These are phyloP conservation scores for Diaporthe eres DNA, from an alignment of 2,329 filamentous ascomycete species.

Conservation along the genomic window DNA sequence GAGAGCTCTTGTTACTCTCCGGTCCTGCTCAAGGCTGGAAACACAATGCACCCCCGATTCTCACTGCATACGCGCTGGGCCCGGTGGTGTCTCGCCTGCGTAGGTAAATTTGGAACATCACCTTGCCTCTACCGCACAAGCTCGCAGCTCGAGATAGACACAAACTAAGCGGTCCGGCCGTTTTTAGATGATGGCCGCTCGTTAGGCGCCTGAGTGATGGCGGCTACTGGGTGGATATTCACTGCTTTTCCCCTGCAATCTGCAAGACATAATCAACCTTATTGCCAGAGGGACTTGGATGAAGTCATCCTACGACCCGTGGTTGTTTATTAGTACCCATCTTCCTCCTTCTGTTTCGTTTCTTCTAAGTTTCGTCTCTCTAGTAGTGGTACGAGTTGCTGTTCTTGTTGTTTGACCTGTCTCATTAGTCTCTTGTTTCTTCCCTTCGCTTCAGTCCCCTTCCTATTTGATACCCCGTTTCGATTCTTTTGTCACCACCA, in stretches of 20 bases:
- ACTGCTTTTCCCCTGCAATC: conserved; percentile 30
- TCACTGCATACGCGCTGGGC: conserved; percentile 32
- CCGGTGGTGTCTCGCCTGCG: conserved; percentile 7
- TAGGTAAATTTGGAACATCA: conserved; percentile 24
- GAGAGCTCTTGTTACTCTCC: neutral
- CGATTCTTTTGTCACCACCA: conserved; percentile 11
- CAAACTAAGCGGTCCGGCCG: neutral
- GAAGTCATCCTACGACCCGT: neutral
- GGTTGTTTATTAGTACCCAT: conserved; percentile 9
- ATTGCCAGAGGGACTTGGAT: neutral
- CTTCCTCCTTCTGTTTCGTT: conserved; percentile 32
- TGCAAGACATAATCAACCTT: conserved; percentile 8
- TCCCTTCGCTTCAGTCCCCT: neutral
- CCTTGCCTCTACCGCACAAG: conserved; percentile 2
- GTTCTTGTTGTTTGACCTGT: conserved; percentile 15
- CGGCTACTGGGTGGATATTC: neutral
- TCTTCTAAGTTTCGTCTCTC: conserved; percentile 10
- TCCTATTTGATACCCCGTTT: conserved; percentile 27
- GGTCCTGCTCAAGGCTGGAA: neutral
- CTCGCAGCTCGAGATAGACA: neutral
- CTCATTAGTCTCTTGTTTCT: conserved; percentile 16
- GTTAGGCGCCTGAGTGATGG: neutral
- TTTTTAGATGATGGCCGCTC: neutral
- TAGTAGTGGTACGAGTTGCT: neutral
- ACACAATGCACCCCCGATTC: conserved; percentile 5